phyloP scores from a whole-genome alignment of 2,329 filamentous ascomycete species.

The Torrubiella hemipterigena region DNA sequence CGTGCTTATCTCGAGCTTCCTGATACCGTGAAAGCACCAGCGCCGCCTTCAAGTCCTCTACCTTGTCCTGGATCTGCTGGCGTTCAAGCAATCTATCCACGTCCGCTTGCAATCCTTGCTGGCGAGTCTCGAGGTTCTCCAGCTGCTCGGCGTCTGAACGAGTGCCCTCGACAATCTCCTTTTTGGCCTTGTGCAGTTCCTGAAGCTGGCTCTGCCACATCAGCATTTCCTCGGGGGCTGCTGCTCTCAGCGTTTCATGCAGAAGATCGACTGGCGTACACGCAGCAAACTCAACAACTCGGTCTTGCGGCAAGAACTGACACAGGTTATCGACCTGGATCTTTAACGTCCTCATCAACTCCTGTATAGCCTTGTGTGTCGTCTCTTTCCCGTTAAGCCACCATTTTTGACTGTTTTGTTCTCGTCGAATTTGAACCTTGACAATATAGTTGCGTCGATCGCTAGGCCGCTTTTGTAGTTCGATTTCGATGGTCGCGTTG shows the following conservation, averaged over 20 bases:
- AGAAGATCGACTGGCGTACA: constrained; percentile 73
- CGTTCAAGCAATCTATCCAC: constrained; percentile 75
- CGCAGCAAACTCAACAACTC: constrained; percentile 85
- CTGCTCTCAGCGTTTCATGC: constrained; percentile 76
- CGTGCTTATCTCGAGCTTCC: constrained; percentile 34
- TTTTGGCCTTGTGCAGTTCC: constrained; percentile 54
- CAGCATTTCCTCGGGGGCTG: constrained; percentile 70
- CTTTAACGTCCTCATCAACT: constrained; percentile 57
- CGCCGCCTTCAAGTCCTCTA: constrained; percentile 52
- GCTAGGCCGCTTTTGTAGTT: constrained; percentile 56
- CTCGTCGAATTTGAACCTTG: constrained; percentile 62
- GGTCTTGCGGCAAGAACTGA: constrained; percentile 92
- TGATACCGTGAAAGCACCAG: constrained; percentile 56
- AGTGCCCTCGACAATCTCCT: constrained; percentile 45
- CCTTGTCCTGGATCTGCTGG: constrained; percentile 50
- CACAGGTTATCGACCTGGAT: constrained; percentile 98
- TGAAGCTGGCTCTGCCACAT: constrained; percentile 68
- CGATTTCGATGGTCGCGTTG: constrained; percentile 77
- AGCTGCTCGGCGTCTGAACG: constrained; percentile 51
- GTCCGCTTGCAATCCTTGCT: constrained; percentile 64
- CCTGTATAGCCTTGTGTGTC: constrained; percentile 52
- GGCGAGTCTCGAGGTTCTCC: constrained; percentile 56
- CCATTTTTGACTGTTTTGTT: constrained; percentile 74
- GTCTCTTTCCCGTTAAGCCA: constrained; percentile 57
- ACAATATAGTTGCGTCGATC: constrained; percentile 60